Conservation (phyloP, 2,329 filamentous ascomycete species). For the Diaporthe capsici region DNA sequence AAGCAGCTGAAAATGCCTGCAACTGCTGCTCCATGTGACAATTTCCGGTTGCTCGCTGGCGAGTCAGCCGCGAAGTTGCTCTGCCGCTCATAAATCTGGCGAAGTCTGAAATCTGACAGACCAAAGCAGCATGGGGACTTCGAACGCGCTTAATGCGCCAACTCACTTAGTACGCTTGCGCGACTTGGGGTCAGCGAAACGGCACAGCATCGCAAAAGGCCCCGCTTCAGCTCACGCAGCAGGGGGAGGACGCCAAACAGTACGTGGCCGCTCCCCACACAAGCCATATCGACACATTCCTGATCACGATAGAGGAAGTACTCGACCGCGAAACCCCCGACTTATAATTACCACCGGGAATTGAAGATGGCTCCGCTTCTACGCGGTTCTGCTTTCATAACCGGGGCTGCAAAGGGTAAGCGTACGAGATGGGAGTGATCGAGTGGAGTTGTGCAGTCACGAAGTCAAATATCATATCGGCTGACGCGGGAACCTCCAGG, state of each 20-base stretch:
- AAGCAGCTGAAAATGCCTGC: too few species aligned
- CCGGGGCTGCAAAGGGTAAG: conserved; percentile 20
- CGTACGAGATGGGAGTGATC: too few species aligned
- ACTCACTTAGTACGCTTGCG: neutral
- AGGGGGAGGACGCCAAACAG: neutral
- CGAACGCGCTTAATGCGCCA: neutral
- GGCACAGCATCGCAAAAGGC: neutral
- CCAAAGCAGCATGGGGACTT: neutral
- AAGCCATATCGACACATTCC: neutral
- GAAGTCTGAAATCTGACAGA: too few species aligned
- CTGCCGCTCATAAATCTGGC: neutral
- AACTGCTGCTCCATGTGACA: too few species aligned
- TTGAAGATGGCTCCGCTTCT: neutral
- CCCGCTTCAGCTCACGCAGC: neutral
- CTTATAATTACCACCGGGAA: neutral
- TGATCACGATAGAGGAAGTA: neutral
- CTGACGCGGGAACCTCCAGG: neutral
- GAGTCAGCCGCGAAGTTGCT: neutral
- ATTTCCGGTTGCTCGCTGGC: neutral
- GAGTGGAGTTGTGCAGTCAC: too few species aligned
- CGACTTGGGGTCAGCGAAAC: neutral
- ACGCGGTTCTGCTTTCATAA: conserved; percentile 13
- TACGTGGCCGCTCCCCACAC: neutral
- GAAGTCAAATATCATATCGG: neutral
- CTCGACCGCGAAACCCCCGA: too few species aligned